Base-by-base conservation (phyloP, 2,329 filamentous ascomycete species). In the Anisogramma anomala region DNA sequence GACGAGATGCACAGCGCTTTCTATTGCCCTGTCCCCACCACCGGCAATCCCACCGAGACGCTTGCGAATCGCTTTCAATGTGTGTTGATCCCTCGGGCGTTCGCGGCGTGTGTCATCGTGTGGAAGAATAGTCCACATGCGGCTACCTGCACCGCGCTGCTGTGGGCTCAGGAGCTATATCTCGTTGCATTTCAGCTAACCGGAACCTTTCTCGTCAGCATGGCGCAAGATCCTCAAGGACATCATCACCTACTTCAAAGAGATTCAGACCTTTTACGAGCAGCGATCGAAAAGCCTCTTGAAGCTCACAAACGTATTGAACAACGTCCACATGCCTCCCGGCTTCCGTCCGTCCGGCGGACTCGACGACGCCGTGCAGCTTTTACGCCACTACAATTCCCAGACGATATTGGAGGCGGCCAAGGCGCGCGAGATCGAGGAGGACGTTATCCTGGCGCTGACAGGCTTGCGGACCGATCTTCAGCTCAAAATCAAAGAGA, bases 181-280 rank as follows among this genome's bases (percentile, higher is more conserved):
- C 20, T 18, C 9, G 9, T 39, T 31, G 20, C 49, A 52, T 33
- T 50, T 19, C 26, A 22, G 19, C 48, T 31, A 17, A 33, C 7
- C 20, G 34, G 18, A n/a, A 33, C 17, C 18, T 18, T 17, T 31
- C 39, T 38, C 17, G 41, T 41, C 52, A 93, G 87, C 84, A 38
- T 98, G 91, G 91, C 78, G 91, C 53, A 94, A 94, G 66, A 74
- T 95, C 11, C 73, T 98, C 39, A 96, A 96, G 59, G 88, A 95
- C 51, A 71, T 96, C 33, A 94, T 96, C 50, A 68, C 83, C 42
- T 96, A 94, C 60, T 96, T 95, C 59, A 80, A 85, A 53, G 91
- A 96, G 59, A 79, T 96, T 34, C 86, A 94, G 57, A 74, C 74
- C 37, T 84, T 88, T 35, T 95, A 95, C 60, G 89, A 98, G 55